Evolutionary conservation across 2,329 filamentous ascomycete species (phyloP).

Genomic region (Amphichorda felina): DNA sequence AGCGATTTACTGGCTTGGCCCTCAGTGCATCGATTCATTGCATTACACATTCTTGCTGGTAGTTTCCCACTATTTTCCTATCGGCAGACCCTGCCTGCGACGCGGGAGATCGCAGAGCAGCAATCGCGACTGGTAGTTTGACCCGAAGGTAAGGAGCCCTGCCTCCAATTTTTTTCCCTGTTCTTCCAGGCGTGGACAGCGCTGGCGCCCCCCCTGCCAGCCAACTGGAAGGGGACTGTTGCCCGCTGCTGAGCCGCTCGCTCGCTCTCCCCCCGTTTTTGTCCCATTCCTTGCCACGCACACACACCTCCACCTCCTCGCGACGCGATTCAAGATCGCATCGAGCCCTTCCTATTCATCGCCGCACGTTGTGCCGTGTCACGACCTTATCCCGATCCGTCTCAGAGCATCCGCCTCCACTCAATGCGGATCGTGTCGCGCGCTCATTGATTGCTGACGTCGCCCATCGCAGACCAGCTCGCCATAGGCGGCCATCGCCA

Average conservation of each 20-base stretch:
- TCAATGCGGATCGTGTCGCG: conserved; percentile 27
- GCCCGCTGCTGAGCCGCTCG: neutral
- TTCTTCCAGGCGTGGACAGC: neutral
- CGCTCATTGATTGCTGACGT: conserved; percentile 32
- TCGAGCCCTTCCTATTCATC: conserved; percentile 14
- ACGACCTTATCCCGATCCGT: conserved; percentile 32
- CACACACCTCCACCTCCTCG: conserved; percentile 19
- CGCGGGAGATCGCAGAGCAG: neutral
- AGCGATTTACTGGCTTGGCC: neutral
- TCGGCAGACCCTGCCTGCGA: neutral
- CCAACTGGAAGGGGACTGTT: neutral
- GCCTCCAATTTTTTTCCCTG: neutral
- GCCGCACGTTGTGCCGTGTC: conserved; percentile 28
- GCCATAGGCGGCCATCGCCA: conserved; percentile 30
- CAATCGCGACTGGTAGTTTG: too few relatives aligned
- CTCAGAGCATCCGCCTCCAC: conserved; percentile 13
- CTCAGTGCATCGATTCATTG: neutral
- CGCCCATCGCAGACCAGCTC: conserved; percentile 18
- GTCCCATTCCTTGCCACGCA: conserved; percentile 7
- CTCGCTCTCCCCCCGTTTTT: neutral
- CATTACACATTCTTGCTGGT: neutral
- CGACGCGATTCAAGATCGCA: conserved; percentile 22
- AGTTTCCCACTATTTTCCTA: neutral
- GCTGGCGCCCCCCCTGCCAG: neutral
- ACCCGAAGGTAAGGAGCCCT: neutral